A percentile compares a stretch with the other conserved stretches of the same genome.
phyloP scores from a whole-genome alignment of 1,139 yeast genomes.

The Candida pseudoviswanathii region DNA sequence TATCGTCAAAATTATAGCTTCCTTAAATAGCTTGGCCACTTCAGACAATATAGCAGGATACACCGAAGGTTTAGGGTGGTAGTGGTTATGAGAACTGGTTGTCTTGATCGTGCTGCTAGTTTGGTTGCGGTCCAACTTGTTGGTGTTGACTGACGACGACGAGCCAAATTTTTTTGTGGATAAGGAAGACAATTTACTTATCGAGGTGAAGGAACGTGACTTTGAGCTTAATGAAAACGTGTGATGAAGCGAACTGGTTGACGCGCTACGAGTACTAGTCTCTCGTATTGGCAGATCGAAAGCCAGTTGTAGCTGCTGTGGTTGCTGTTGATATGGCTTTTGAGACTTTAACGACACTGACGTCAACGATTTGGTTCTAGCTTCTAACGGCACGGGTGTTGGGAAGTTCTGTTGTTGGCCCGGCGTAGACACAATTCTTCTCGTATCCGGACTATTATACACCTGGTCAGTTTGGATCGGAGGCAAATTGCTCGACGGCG shows the following conservation, averaged over 20 bases:
- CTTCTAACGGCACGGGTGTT: conserved; percentile 17
- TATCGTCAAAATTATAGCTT: conserved; percentile 70
- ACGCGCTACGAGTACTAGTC: conserved; percentile 17
- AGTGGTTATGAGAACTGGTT: conserved; percentile 23
- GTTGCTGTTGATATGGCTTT: conserved; percentile 1
- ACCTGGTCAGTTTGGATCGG: conserved; percentile 23
- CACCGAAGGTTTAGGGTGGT: conserved; percentile 54
- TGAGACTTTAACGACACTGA: conserved; percentile 22
- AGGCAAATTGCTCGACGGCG: conserved; percentile 18
- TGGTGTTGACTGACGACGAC: conserved; percentile 32
- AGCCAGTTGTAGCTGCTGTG: conserved; percentile 10
- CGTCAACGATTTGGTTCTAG: conserved; percentile 27
- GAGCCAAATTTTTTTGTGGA: conserved; percentile 46
- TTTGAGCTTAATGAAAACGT: conserved; percentile 44
- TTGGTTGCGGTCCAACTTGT: conserved; percentile 33
- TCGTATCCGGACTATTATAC: conserved; percentile 13
- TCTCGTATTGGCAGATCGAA: conserved; percentile 14
- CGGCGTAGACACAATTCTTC: conserved; percentile 32
- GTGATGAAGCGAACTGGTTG: conserved; percentile 30
- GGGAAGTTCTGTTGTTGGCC: conserved; percentile 17
- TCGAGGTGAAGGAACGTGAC: conserved; percentile 47
- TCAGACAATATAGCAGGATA: conserved; percentile 88
- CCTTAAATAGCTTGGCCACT: conserved; percentile 80
- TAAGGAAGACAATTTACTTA: conserved; percentile 44
- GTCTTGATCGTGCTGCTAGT: conserved; percentile 21